These are phyloP conservation scores for Penicillium sp. DNA, from an alignment of 2,329 filamentous ascomycete genomes.

Conservation along the genomic window DNA sequence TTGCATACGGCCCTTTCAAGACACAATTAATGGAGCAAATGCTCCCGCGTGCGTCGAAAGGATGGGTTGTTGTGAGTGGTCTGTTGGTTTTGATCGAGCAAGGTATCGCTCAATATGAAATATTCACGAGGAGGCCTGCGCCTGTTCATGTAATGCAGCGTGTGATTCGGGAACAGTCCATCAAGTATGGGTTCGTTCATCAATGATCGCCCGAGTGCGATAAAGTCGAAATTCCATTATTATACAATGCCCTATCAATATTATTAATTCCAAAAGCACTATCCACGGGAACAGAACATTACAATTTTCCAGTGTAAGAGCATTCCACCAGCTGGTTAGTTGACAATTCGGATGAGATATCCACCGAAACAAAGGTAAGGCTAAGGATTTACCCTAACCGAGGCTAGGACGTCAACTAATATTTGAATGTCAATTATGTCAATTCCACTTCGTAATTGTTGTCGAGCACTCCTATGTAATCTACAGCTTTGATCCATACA, in stretches of 20 bases:
- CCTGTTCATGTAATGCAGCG: slow-evolving; percentile 29
- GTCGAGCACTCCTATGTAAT: neutral
- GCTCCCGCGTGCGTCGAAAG: slow-evolving; percentile 10
- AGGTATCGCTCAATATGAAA: slow-evolving; percentile 30
- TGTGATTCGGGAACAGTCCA: slow-evolving; percentile 19
- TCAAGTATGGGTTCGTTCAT: slow-evolving; percentile 15
- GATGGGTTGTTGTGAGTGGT: slow-evolving; percentile 31
- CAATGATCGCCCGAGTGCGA: neutral
- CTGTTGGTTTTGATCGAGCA: slow-evolving; percentile 27
- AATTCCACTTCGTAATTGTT: neutral
- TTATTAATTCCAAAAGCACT: too few species aligned
- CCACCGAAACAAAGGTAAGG: neutral
- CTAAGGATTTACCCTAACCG: neutral
- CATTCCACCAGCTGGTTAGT: too few species aligned
- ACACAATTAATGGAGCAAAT: slow-evolving; percentile 23
- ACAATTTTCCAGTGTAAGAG: too few species aligned
- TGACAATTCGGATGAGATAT: neutral
- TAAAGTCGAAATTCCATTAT: neutral
- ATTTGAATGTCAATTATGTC: too few species aligned
- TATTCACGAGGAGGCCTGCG: slow-evolving; percentile 28
- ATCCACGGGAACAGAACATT: too few species aligned
- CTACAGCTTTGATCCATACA: neutral
- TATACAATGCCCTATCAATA: too few species aligned
- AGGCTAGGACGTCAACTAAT: neutral
- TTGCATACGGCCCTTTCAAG: slow-evolving; percentile 22